Base-by-base conservation (phyloP, 1,284 basidiomycete genomes). In the Tremellales sp. region DNA sequence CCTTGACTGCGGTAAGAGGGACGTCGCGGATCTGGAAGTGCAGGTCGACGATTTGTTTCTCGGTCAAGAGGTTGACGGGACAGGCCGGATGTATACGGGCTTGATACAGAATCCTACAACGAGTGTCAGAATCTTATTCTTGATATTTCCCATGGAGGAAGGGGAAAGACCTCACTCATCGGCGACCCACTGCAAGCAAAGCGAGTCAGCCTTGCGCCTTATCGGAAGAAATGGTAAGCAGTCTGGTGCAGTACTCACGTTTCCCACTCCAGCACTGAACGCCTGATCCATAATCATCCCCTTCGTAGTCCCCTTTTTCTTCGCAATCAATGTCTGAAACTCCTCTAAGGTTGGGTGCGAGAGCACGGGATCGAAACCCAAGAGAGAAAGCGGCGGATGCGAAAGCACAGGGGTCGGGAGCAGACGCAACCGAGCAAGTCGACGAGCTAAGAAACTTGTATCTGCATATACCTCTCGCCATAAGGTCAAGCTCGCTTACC, bases 221-320 rank as follows among this genome's bases (percentile, higher is more conserved):
- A 10, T 10, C 10, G 29, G 10, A 16, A 31, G 10, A 10, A 16
- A 16, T 16, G 16, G 10, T 31, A 10, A 31, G 29, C 29, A 10
- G 16, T 31, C 29, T 12, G 18, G 16, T 8, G n/a, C 1, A n/a
- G 8, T 5, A 60, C 63, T 44, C 24, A 65, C 61, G 65, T 90
- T 91, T 1, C 87, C 87, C 3, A 91, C 79, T 1, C 87, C 87
- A 3, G 85, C 85, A 53, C 80, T 84, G 72, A 87, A 87, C 0
- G 82, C 80, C 65, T 90, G 87, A 68, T 91, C 84, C 38, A 91
- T 78, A 13, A 91, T 76, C 12, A 90, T 74, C 1, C 84, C 82
- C 59, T 90, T 91, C 54, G 87, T 79, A 1, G 87, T 84, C 42
- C 84, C 84, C 13, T 78, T 74, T 44, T 86, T 78, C 56, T 79